Conservation (phyloP, 805 yeast genomes). For the Saturnispora quitensis region DNA sequence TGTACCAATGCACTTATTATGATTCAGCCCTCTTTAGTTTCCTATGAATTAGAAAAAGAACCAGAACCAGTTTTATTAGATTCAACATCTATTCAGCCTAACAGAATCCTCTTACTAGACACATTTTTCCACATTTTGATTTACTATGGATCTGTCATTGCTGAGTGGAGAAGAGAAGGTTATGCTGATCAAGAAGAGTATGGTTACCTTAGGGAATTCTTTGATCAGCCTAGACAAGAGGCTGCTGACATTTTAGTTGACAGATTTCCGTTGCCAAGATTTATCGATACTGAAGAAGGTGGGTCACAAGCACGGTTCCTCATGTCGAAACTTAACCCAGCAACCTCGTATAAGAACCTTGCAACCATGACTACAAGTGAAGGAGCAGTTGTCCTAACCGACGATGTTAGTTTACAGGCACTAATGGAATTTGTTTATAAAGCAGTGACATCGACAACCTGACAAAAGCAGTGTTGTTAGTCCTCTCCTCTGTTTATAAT, state of each 20-base stretch:
- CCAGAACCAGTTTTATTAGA: slow-evolving; percentile 59
- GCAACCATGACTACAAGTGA: slow-evolving; percentile 22
- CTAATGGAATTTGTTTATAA: slow-evolving; percentile 46
- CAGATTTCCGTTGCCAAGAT: slow-evolving; percentile 63
- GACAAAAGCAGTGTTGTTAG: slow-evolving; percentile 5
- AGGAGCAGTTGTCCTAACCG: slow-evolving; percentile 39
- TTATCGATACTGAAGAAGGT: slow-evolving; percentile 66
- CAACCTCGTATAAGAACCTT: slow-evolving; percentile 41
- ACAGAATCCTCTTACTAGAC: slow-evolving; percentile 49
- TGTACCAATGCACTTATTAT: slow-evolving; percentile 49
- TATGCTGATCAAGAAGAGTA: slow-evolving; percentile 56
- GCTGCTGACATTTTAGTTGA: slow-evolving; percentile 58
- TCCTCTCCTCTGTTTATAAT: not conserved
- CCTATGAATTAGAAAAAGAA: slow-evolving; percentile 47
- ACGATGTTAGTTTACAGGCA: slow-evolving; percentile 48
- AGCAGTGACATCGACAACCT: slow-evolving; percentile 20
- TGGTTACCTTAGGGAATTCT: slow-evolving; percentile 47
- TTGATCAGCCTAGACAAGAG: slow-evolving; percentile 53
- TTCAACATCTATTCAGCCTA: slow-evolving; percentile 50
- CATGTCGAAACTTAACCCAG: slow-evolving; percentile 61
- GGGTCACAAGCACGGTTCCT: slow-evolving; percentile 69
- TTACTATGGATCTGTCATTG: slow-evolving; percentile 56
- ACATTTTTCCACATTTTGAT: slow-evolving; percentile 64
- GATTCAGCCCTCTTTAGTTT: slow-evolving; percentile 61
- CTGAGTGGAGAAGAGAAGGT: slow-evolving; percentile 57